Evolutionary conservation across 257 asterid genomes (phyloP), one percentile per base, ranked within the genome.

Genomic region (Solanum bulbocastanum): DNA sequence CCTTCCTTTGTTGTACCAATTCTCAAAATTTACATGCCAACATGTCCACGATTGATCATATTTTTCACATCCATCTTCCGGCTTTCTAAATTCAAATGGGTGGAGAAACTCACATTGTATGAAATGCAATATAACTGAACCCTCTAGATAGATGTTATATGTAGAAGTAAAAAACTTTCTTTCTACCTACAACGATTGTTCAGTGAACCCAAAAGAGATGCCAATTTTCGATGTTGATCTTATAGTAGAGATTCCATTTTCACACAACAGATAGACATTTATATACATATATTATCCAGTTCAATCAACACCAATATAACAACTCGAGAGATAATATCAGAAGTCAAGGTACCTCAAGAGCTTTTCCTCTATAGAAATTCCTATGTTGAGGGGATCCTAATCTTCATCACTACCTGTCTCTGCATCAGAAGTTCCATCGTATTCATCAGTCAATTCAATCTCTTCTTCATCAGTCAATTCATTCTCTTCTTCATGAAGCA

Each of bases 381-480:
- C 68, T 81, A 32, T 18, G 30, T 27, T 81, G 3, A 81, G 30
- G 39, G 58, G 42, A 85, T 30, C 90, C 90, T 88, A 93, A 81
- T 91, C 94, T 87, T 90, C 95, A 65, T 92, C 96, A 22, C 94
- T 91, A 82, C 52, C 90, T 69, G 84, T 72, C 78, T 91, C 96
- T 84, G 76, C 89, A 32, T 88, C 96, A 5, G 95, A 93, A 5
- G 83, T 40, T 87, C 90, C 98, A 86, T 89, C 95, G 40, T 79
- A 86, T 62, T 73, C 81, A 4, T 35, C 81, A 35, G 27, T 35
- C 27, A 10, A 35, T 35, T 73, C 81, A 73, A 73, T 35, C 46
- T 73, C 30, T 73, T 73, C 81, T 72, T 33, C 79, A 35, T 72
- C 79, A 10, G 79, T 33, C 79, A 68, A 89, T 82, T 91, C 96